These are phyloP conservation scores for Aureobasidium musti DNA, from an alignment of 2,329 filamentous ascomycete genomes.

Conservation along the genomic window DNA sequence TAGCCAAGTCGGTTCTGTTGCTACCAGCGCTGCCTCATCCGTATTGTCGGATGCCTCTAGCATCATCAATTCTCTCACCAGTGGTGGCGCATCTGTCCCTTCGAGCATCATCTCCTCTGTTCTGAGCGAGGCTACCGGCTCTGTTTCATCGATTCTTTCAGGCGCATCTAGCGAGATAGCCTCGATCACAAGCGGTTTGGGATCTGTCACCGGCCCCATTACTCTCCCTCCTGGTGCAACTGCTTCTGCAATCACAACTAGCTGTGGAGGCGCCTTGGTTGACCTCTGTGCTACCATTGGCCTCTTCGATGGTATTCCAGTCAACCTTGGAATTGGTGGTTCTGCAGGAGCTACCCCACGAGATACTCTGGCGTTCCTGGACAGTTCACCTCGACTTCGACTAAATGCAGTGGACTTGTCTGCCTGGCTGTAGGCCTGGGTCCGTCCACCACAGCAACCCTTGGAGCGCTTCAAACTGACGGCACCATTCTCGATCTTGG, in stretches of 20 bases:
- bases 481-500: not conserved
- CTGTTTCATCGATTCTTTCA: not conserved
- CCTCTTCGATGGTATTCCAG: not conserved
- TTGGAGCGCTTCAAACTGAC: not conserved
- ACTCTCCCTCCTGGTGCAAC: not conserved
- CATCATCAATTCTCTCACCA: no score
- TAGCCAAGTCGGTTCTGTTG: slow-evolving; percentile 5
- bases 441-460: not conserved
- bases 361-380: not conserved
- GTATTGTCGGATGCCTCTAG: no score
- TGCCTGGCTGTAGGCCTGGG: not conserved
- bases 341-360: not conserved
- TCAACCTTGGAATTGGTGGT: not conserved
- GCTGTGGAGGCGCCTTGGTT: not conserved
- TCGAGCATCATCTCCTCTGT: not conserved
- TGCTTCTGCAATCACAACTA: not conserved
- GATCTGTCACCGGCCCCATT: not conserved
- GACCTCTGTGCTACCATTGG: not conserved
- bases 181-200: not conserved
- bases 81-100: slow-evolving; percentile 4
- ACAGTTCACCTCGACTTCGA: not conserved
- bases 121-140: not conserved
- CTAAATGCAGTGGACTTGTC: not conserved
- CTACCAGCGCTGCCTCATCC: no score
- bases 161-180: not conserved